phyloP scores from a whole-genome alignment of 306 rosid species.

The Gastrolobium villosum region DNA sequence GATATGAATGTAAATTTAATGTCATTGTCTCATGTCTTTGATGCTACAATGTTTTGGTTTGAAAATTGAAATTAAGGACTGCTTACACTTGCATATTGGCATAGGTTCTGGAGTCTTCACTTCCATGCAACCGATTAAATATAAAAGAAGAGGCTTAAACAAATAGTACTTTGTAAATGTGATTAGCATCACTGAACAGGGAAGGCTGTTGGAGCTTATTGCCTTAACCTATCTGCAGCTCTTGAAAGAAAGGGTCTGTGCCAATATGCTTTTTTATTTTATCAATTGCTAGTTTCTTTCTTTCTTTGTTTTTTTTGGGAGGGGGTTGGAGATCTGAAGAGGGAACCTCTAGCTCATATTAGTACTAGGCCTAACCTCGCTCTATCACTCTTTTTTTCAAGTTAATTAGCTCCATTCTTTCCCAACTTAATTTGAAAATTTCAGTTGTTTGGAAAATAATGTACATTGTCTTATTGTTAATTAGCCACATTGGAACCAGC shows the following conservation, averaged over 20 bases:
- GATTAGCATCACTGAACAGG: neutral
- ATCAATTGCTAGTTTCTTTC: neutral
- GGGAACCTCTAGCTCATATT: slow-evolving; percentile 45
- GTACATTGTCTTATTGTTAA: neutral
- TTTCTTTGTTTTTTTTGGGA: neutral
- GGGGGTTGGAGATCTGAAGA: slow-evolving; percentile 26
- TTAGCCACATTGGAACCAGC: no score
- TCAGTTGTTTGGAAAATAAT: slow-evolving; percentile 19
- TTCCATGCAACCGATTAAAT: slow-evolving; percentile 1
- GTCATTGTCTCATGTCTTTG: slow-evolving; percentile 16
- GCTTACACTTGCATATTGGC: neutral
- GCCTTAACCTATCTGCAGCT: neutral
- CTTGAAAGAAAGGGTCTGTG: neutral
- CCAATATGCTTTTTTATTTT: slow-evolving; percentile 19
- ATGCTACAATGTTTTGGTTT: slow-evolving; percentile 19
- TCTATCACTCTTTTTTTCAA: neutral
- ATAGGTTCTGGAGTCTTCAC: neutral
- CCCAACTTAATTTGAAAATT: neutral
- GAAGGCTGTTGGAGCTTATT: neutral
- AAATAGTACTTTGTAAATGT: slow-evolving; percentile 2
- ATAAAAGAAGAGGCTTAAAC: slow-evolving; percentile 10
- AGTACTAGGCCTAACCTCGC: slow-evolving; percentile 6
- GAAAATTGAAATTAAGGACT: slow-evolving; percentile 19
- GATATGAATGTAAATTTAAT: slow-evolving; percentile 46
- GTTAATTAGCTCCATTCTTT: slow-evolving; percentile 16